Base-by-base conservation (phyloP, 2,329 filamentous ascomycete species). In the Bisporella sp. region DNA sequence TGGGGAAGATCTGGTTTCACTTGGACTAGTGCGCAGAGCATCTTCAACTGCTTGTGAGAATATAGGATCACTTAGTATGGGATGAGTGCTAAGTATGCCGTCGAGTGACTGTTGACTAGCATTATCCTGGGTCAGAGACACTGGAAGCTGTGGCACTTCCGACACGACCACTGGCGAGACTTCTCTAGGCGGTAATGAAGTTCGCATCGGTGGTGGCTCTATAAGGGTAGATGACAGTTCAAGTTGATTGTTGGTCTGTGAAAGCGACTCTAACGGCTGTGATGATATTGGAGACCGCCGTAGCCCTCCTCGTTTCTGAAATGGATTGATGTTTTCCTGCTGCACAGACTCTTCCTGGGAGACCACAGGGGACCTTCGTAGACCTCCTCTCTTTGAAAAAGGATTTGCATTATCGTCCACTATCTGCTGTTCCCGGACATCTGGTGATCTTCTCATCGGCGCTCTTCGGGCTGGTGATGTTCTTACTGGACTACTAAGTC, bases 291-390 rank as follows among this genome's bases (percentile, higher is more conserved):
- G 49, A 6, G 53, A 55, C 33, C 51, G 51, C 30, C 50, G 41
- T 33, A 54, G 39, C 9, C 52, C 52, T 39, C 31, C 47, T 39
- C 21, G 21, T 21, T 50, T 54, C 40, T 42, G 40, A 42, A 54
- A 52, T 4, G 52, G 52, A 39, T 54, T 48, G 11, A 31, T n/a
- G 21, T 50, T 43, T 21, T 50, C 30, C 21, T 42, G 29, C 42
- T 28, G 42, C 11, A 31, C 13, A 28, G 5, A 37, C n/a, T 9
- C 35, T 37, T 42, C 43, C 33, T 51, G 52, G 5, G 42, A 47
- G 13, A 28, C 32, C 31, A 51, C 21, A 13, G 53, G 51, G 21
- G 56, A 58, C 50, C 53, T 51, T 28, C 57, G 53, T 3, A 58
- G 35, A 21, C 54, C 56, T 4, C 46, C 45, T 33, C 50, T 58